Base-by-base conservation (phyloP, 2,329 filamentous ascomycete genomes). In the Cladosporium sp. region DNA sequence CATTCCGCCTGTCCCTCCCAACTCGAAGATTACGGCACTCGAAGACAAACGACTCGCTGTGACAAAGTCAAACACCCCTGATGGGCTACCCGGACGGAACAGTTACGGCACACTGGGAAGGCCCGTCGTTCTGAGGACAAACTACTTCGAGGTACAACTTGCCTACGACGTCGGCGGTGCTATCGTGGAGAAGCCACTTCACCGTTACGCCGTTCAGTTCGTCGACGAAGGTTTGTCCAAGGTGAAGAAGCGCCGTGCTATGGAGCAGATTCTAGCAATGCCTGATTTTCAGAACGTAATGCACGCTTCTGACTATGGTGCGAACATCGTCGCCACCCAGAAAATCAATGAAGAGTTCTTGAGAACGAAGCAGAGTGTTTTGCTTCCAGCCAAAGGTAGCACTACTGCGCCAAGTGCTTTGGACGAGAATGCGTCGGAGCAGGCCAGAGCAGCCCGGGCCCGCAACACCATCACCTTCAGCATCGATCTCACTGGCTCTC, bases 191-290 rank as follows among this genome's bases (percentile, higher is more conserved):
- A 56, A 56, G n/a, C 12, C 22, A 11, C 63, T 81, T 1, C 76
- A 69, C 58, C 73, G 75, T 3, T 81, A 82, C 59, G 70, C 72
- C 34, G 63, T 81, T 19, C 55, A 59, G 61, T 5, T 69, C 64
- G 67, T 74, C 19, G 60, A 63, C 1, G 66, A 68, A n/a, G 64
- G 69, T 3, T 42, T 68, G 25, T 68, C 69, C 40, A 77, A 76
- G 55, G 73, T 73, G 36, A 82, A 79, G 67, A 78, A 73, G 37
- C 74, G 75, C 42, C 76, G 77, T 5, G 71, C 84, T 5, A 71
- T 85, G 15, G 69, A 79, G 15, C 65, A 80, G 20, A 64, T 85
- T 1, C 51, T 78, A 7, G 54, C 67, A n/a, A 61, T 67, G 2
- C 57, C 64, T 0, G 67, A 69, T 0, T 75, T 78, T 51, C 19